phyloP scores from a whole-genome alignment of 148 eudicot genomes.

The Silene uniflora region DNA sequence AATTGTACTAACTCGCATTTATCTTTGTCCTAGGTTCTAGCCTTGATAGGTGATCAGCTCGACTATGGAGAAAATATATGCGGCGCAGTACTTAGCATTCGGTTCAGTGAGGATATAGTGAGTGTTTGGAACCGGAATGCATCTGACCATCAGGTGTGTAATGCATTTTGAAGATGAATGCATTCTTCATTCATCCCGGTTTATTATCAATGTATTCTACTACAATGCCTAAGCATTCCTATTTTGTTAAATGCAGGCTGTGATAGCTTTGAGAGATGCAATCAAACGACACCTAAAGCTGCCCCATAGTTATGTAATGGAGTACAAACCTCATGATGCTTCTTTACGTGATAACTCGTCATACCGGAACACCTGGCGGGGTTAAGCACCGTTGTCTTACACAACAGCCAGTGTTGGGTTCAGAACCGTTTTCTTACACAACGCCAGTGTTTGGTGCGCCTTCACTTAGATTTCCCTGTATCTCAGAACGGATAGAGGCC shows the following conservation, averaged over 20 bases:
- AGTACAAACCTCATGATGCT: constrained; percentile 92
- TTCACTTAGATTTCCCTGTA: neutral
- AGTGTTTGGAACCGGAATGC: constrained; percentile 96
- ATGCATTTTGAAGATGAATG: neutral
- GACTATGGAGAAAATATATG: constrained; percentile 85
- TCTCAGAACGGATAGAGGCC: neutral
- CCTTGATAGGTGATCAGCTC: constrained; percentile 87
- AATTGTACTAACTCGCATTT: neutral
- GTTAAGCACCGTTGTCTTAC: constrained; percentile 26
- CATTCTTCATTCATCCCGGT: neutral
- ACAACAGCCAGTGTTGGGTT: constrained; percentile 10
- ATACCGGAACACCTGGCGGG: constrained; percentile 95
- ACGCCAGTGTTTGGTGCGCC: constrained; percentile 9
- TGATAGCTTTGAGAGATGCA: constrained; percentile 81
- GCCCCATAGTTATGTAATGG: constrained; percentile 87
- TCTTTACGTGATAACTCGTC: constrained; percentile 93
- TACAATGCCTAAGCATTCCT: neutral
- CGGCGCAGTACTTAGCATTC: constrained; percentile 84
- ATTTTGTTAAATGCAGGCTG: constrained; percentile 48
- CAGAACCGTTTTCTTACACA: neutral
- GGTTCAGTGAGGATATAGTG: constrained; percentile 87
- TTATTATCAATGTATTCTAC: neutral
- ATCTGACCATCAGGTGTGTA: constrained; percentile 75
- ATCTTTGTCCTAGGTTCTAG: constrained; percentile 54
- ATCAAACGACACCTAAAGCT: constrained; percentile 90